A percentile compares a stretch with the other conserved stretches of the same genome.
These are phyloP conservation scores for Leccinum subgranulosum DNA, from an alignment of 768 basidiomycete genomes.

Conservation along the genomic window DNA sequence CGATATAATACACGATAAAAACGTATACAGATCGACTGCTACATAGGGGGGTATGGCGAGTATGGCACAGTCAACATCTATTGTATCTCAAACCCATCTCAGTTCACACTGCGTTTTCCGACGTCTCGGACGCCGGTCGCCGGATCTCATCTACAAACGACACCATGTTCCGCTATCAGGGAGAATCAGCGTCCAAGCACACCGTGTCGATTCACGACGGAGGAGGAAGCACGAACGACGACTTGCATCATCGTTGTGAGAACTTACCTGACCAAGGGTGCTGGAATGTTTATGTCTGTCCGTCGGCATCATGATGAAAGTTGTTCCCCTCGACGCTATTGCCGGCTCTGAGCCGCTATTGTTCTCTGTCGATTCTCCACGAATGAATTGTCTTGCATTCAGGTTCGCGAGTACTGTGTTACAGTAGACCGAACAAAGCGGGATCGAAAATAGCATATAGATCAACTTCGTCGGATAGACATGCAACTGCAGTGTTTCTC, in stretches of 20 bases:
- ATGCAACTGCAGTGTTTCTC: not conserved
- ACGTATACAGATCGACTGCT: no score
- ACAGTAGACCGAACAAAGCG: constrained; percentile 11
- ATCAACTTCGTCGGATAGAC: not conserved
- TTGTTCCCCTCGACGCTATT: not conserved
- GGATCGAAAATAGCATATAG: not conserved
- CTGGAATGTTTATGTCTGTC: not conserved
- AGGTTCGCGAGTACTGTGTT: constrained; percentile 19
- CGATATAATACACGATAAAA: no score
- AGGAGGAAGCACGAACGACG: not conserved
- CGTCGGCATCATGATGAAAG: not conserved
- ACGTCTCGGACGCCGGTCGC: not conserved
- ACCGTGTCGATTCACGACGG: not conserved
- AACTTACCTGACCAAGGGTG: not conserved
- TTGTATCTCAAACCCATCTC: not conserved
- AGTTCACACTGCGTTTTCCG: not conserved
- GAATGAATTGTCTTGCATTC: constrained; percentile 9
- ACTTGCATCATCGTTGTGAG: not conserved
- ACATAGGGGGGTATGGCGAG: not conserved
- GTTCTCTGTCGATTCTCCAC: not conserved
- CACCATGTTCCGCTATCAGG: not conserved
- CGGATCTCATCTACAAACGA: not conserved
- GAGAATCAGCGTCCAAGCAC: not conserved
- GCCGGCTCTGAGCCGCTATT: not conserved
- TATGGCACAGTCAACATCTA: not conserved